phyloP scores from a whole-genome alignment of 1,284 basidiomycete species.

The Polyporus tsugae region DNA sequence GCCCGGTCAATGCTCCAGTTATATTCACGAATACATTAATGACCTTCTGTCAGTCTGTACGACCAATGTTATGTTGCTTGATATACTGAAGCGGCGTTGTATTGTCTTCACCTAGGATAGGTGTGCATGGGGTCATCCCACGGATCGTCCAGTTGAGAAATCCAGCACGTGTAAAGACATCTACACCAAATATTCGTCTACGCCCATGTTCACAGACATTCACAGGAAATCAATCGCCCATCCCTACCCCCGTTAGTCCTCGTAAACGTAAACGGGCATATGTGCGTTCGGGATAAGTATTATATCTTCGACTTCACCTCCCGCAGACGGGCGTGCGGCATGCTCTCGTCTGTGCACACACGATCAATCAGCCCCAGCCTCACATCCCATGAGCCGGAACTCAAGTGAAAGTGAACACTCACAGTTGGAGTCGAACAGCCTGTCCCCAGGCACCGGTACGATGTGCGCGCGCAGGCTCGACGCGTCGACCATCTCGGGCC shows the following conservation, averaged over 20 bases:
- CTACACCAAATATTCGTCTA: not conserved
- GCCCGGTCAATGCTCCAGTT: not conserved
- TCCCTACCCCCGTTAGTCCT: not conserved
- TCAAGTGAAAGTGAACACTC: conserved; percentile 60
- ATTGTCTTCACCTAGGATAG: not conserved
- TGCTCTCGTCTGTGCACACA: conserved; percentile 45
- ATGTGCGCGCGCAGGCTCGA: conserved; percentile 68
- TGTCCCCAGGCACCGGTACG: conserved; percentile 70
- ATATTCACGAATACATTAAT: not conserved
- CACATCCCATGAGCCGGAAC: conserved; percentile 48
- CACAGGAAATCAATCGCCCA: not conserved
- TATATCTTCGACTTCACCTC: conserved; percentile 60
- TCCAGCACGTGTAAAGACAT: not conserved
- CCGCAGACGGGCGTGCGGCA: conserved; percentile 61
- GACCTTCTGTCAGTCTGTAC: not conserved
- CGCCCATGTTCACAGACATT: not conserved
- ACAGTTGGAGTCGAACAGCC: conserved; percentile 82
- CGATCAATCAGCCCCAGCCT: not conserved
- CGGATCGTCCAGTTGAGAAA: not conserved
- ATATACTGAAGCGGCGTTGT: not conserved
- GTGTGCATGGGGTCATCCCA: too few species aligned
- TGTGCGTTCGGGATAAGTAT: not conserved
- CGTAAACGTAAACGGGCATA: too few species aligned
- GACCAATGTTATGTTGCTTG: not conserved
- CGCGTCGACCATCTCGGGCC: conserved; percentile 89